Evolutionary conservation across 1,139 yeast species (phyloP).

Genomic region (Casaregolazyma suthepensis): DNA sequence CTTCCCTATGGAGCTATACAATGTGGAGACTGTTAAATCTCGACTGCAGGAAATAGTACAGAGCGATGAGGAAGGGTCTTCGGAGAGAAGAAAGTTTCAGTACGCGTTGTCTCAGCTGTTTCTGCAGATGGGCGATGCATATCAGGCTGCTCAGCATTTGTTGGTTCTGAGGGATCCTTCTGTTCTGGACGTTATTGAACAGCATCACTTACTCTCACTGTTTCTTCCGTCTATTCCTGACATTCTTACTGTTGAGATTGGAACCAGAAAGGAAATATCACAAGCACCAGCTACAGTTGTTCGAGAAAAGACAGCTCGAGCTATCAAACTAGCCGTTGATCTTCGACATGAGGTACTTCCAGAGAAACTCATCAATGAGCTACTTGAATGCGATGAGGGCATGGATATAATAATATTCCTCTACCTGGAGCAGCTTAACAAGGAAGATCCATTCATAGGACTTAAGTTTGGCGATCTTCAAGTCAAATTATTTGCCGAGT

Average conservation of each 20-base stretch:
- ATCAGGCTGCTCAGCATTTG: constrained; percentile 58
- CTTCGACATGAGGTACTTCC: constrained; percentile 63
- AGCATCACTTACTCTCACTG: constrained; percentile 53
- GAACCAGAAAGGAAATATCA: constrained; percentile 32
- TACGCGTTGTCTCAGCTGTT: constrained; percentile 51
- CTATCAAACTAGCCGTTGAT: constrained; percentile 54
- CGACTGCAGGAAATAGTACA: constrained; percentile 42
- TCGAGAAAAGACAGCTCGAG: constrained; percentile 37
- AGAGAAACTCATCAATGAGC: constrained; percentile 40
- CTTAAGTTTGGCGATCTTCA: constrained; percentile 60
- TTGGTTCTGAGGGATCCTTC: constrained; percentile 48
- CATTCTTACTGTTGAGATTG: constrained; percentile 45
- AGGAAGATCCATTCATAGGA: constrained; percentile 49
- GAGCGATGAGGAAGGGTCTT: constrained; percentile 22
- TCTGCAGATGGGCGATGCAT: constrained; percentile 51
- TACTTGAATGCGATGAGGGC: constrained; percentile 31
- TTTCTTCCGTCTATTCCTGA: constrained; percentile 45
- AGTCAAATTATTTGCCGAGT: constrained; percentile 59
- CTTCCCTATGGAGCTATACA: constrained; percentile 61
- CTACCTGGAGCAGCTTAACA: constrained; percentile 52
- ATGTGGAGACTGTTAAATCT: constrained; percentile 41
- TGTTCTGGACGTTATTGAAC: constrained; percentile 52
- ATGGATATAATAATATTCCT: constrained; percentile 47
- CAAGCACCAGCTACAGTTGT: constrained; percentile 42
- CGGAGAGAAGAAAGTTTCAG: constrained; percentile 33